These are phyloP conservation scores for Aspergillus ruber DNA, from an alignment of 2,329 filamentous ascomycete genomes.

Conservation along the genomic window DNA sequence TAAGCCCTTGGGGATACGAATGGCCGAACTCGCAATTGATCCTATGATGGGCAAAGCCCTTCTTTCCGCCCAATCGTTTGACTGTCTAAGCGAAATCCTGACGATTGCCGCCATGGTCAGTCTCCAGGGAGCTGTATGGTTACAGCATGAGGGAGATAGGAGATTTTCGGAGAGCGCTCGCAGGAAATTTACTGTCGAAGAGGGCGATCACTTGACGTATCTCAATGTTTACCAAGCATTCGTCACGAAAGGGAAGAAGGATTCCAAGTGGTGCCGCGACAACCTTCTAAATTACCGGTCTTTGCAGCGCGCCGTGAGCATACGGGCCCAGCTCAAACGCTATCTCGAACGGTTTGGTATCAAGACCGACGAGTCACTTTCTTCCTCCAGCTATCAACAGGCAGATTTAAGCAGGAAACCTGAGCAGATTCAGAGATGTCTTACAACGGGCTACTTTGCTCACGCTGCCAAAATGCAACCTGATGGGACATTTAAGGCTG, in stretches of 20 bases:
- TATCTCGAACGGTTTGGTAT: constrained; percentile 83
- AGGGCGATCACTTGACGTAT: constrained; percentile 88
- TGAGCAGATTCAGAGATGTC: constrained; percentile 73
- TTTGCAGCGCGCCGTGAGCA: constrained; percentile 73
- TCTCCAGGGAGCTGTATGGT: constrained; percentile 74
- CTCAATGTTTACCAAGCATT: constrained; percentile 93
- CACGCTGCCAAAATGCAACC: constrained; percentile 91
- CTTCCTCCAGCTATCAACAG: constrained; percentile 26
- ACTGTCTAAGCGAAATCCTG: constrained; percentile 77
- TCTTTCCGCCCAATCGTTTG: constrained; percentile 66
- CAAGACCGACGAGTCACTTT: constrained; percentile 55
- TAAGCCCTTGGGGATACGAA: constrained; percentile 74
- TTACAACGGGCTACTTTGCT: constrained; percentile 86
- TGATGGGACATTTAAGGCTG: constrained; percentile 81
- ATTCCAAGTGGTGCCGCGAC: constrained; percentile 78
- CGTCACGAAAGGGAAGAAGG: constrained; percentile 72
- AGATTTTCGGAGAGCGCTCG: constrained; percentile 67
- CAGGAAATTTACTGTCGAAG: constrained; percentile 79
- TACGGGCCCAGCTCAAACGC: constrained; percentile 76
- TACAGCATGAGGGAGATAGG: constrained; percentile 70
- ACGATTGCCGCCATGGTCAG: constrained; percentile 93
- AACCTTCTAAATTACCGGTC: constrained; percentile 83
- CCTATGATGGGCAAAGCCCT: constrained; percentile 94
- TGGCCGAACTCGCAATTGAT: constrained; percentile 89
- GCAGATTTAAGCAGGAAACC: constrained; percentile 44